Evolutionary conservation across 768 basidiomycete species (phyloP), one percentile per base, ranked within the genome.

Genomic region (Boletus pseudo-olivaceus): DNA sequence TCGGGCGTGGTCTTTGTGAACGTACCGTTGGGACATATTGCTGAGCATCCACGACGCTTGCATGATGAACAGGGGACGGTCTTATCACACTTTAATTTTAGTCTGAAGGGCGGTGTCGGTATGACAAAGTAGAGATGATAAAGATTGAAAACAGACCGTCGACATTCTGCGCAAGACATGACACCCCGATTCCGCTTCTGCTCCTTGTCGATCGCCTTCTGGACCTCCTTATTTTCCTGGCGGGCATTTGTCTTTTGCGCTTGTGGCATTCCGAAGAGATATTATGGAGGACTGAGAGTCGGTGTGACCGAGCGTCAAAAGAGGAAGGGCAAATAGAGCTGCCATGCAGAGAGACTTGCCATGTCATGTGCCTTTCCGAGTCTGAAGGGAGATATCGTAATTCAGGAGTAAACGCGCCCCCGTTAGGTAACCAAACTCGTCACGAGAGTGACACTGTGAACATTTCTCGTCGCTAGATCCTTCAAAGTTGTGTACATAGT

Each of bases 41-140:
- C 83, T 6, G 84, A 81, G 62, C 88, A 90, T 29, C 88, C 88
- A 60, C 88, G 75, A 39, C 88, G 81, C 64, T 83, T 87, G 67
- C 88, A 85, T 6, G 76, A 79, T 1, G 76, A 72, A 58, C 78
- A 78, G 1, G 76, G 76, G 12, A 78, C 80, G 4, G 80, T 86
- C 69, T 89, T 90, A 71, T 89, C 85, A 68, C 88, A 90, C 68
- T 85, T 87, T 41, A 87, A 66, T 64, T 87, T 87, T 38, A 88
- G 75, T 29, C 85, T 85, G 60, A 19, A 7, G 17, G 11, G 14
- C 3, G 20, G 37, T n/a, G 44, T 57, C 29, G 29, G 27, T 39
- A 43, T 30, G 45, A 43, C 8, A 35, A 54, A 27, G 42, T 30
- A 9, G 9, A 49, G 14, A n/a, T 8, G 29, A 33, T 7, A 8